A percentile compares a stretch with the other conserved stretches of the same genome.
Evolutionary conservation across 148 eudicot genomes (phyloP).

Genomic region (Cornus controversa): DNA sequence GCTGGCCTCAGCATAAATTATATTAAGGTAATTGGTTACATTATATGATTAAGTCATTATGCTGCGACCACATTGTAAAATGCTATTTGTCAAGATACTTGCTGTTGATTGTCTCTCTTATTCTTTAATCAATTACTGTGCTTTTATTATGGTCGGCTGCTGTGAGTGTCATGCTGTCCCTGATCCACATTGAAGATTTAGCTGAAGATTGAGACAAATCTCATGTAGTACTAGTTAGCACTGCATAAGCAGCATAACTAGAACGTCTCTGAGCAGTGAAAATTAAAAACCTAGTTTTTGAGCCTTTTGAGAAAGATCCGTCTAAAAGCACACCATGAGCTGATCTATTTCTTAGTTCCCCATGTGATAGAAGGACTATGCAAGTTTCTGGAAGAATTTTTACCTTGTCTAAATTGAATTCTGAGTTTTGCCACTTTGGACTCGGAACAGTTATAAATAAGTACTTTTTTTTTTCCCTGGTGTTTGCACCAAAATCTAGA

Average conservation of each 20-base stretch:
- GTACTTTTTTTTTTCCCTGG: no score
- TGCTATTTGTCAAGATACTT: neutral
- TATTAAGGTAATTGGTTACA: slow-evolving; percentile 44
- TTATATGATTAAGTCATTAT: neutral
- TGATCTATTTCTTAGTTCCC: neutral
- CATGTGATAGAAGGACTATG: neutral
- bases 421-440: neutral
- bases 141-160: neutral
- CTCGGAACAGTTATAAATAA: neutral
- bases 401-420: neutral
- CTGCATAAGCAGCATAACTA: neutral
- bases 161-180: neutral
- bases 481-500: no score
- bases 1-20: slow-evolving; percentile 83
- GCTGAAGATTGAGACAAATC: neutral
- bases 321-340: neutral
- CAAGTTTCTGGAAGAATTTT: neutral
- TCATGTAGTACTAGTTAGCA: neutral
- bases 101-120: neutral
- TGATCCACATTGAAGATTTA: neutral
- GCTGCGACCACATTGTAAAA: neutral
- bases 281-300: neutral
- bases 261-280: neutral
- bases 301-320: neutral
- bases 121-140: neutral